Conservation (phyloP, 306 rosid genomes). For the Trifolium fragiferum region DNA sequence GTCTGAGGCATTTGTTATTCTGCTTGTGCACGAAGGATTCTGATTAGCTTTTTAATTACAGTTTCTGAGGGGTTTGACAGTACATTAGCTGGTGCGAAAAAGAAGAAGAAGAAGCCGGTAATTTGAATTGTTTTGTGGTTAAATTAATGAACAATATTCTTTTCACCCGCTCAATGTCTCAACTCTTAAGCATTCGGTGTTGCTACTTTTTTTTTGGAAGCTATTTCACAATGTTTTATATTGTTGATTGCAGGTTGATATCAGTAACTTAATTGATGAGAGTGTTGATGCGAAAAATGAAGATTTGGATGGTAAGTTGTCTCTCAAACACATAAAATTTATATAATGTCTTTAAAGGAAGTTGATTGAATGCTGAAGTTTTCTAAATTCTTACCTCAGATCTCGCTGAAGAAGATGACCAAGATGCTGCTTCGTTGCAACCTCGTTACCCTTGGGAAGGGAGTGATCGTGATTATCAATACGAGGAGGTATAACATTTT, state of each 20-base stretch:
- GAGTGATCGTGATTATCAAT: slow-evolving; percentile 79
- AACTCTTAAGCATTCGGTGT: neutral
- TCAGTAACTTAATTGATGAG: slow-evolving; percentile 66
- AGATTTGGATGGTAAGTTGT: slow-evolving; percentile 67
- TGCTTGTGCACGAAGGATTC: slow-evolving; percentile 2
- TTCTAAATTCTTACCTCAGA: slow-evolving; percentile 45
- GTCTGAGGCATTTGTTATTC: neutral
- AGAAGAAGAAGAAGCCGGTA: slow-evolving; percentile 88
- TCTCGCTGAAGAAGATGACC: slow-evolving; percentile 65
- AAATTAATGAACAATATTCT: neutral
- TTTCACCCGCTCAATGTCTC: neutral
- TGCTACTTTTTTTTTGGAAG: slow-evolving; percentile 13
- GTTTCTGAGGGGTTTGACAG: slow-evolving; percentile 80
- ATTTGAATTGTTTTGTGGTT: neutral
- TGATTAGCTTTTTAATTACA: slow-evolving; percentile 44
- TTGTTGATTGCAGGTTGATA: slow-evolving; percentile 63
- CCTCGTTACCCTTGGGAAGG: slow-evolving; percentile 90
- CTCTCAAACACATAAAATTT: neutral
- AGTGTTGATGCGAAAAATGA: slow-evolving; percentile 58
- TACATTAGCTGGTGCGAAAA: slow-evolving; percentile 77
- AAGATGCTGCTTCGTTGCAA: slow-evolving; percentile 49
- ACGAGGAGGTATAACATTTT: slow-evolving; percentile 70
- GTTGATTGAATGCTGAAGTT: slow-evolving; percentile 6
- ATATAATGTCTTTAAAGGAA: neutral
- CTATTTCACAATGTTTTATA: slow-evolving; percentile 15